These are phyloP conservation scores for Trichoderma sp. DNA, from an alignment of 2,329 filamentous ascomycete species.

Conservation along the genomic window DNA sequence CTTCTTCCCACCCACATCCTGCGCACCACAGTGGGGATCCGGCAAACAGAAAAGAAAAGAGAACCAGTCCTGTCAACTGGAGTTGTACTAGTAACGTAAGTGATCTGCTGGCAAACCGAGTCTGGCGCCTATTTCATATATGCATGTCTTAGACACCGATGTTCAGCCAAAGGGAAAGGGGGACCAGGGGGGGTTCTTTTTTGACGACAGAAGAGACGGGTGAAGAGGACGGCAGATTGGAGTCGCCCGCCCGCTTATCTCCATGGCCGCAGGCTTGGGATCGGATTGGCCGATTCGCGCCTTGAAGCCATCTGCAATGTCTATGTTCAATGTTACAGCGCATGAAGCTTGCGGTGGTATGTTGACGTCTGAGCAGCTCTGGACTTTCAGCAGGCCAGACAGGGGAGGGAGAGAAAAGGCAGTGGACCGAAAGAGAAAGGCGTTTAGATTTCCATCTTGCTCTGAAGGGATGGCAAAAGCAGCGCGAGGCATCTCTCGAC, in stretches of 20 bases:
- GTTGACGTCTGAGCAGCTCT: not conserved
- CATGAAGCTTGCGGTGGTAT: slow-evolving; percentile 17
- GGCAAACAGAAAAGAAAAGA: not conserved
- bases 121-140: slow-evolving; percentile 18
- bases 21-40: slow-evolving; percentile 2
- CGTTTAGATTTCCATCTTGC: slow-evolving; percentile 3
- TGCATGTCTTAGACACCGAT: slow-evolving; percentile 24
- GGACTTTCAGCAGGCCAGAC: not conserved
- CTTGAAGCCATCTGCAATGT: slow-evolving; percentile 18
- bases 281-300: slow-evolving; percentile 24
- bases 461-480: not conserved
- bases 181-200: not conserved
- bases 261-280: slow-evolving; percentile 8
- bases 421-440: not conserved
- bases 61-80: slow-evolving; percentile 10
- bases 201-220: slow-evolving; percentile 10
- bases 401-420: not conserved
- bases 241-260: slow-evolving; percentile 12
- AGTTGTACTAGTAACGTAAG: not conserved
- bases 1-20: no score
- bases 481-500: not conserved
- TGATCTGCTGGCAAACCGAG: slow-evolving; percentile 20
- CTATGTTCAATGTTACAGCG: slow-evolving; percentile 4
- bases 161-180: not conserved
- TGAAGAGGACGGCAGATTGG: not conserved